phyloP scores from a whole-genome alignment of 768 basidiomycete genomes.

The Kwoniella newhampshirensis region DNA sequence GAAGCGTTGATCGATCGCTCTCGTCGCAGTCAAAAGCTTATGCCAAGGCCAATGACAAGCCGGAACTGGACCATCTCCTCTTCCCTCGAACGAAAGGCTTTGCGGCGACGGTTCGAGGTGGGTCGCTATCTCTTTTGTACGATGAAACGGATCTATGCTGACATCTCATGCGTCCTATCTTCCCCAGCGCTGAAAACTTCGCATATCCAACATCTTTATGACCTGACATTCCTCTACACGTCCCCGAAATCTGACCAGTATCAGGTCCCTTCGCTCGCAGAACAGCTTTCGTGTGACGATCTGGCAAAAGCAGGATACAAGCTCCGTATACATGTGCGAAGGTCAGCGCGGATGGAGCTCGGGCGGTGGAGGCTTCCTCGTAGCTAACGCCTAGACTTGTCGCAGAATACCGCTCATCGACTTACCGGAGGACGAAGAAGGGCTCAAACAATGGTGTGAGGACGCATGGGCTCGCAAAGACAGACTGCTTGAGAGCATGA shows the following conservation, averaged over 20 bases:
- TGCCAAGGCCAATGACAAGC: constrained; percentile 20
- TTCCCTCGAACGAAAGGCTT: constrained; percentile 41
- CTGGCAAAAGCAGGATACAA: constrained; percentile 30
- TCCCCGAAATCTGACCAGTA: constrained; percentile 14
- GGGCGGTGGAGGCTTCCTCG: background rate
- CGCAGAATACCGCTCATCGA: constrained; percentile 26
- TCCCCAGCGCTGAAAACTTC: constrained; percentile 34
- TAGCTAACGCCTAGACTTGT: background rate
- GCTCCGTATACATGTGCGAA: constrained; percentile 29
- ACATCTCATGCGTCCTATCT: background rate
- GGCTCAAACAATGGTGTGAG: constrained; percentile 34
- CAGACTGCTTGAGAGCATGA: constrained; percentile 8
- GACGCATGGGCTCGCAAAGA: constrained; percentile 32
- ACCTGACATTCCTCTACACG: constrained; percentile 33
- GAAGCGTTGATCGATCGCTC: background rate
- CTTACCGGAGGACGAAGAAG: constrained; percentile 29
- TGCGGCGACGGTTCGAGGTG: constrained; percentile 31
- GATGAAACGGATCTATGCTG: background rate
- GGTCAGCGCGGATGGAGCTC: constrained; percentile 12
- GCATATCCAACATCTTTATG: constrained; percentile 40
- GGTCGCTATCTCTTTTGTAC: constrained; percentile 4
- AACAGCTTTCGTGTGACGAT: constrained; percentile 24
- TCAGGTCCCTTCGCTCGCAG: constrained; percentile 21
- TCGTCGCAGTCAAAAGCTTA: constrained; percentile 30
- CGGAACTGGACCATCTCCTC: constrained; percentile 27